Base-by-base conservation (phyloP, 2,329 filamentous ascomycete genomes). In the Teratosphaeria viscida region DNA sequence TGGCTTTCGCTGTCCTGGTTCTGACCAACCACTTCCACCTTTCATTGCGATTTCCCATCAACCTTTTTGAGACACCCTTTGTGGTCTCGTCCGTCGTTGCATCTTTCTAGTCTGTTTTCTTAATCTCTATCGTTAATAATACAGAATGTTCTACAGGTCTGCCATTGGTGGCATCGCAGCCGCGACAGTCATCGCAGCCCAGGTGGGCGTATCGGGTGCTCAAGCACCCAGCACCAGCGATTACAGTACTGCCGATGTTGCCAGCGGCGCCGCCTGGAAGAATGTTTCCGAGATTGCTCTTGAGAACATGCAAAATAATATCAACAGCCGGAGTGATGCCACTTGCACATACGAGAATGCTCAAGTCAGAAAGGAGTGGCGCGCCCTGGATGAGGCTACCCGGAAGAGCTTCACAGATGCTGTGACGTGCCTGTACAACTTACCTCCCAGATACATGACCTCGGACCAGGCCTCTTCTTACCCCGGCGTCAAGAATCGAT, bases 351-450 rank as follows among this genome's bases (percentile, higher is more conserved):
- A 66, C 57, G 66, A 65, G 14, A 69, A 66, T 43, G 66, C 67
- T 43, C 57, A 60, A 10, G 63, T 70, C 4, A 59, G 67, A 23
- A 64, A 60, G 53, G 69, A 71, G 60, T 71, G 68, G 68, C 63
- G 65, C 16, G 63, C 63, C 37, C 65, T 70, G 52, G 53, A 64
- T 52, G 54, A 60, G 10, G 64, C 60, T 10, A 66, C 66, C 26
- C 66, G 68, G 49, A 71, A 71, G 59, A 61, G 60, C 57, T 71
- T 68, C 62, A 72, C 70, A 19, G 64, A 69, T 53, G 67, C 70
- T 19, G 68, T 70, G 14, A 64, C 61, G 7, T 71, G 70, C 59
- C 63, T 71, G 29, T 64, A 66, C 57, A 62, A 65, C 10, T 61
- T 64, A 60, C 61, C 66, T 34, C 68, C 70, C 2, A 63, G 63